Evolutionary conservation across 2,329 filamentous ascomycete genomes (phyloP).

Genomic region (Diaporthe sp.): DNA sequence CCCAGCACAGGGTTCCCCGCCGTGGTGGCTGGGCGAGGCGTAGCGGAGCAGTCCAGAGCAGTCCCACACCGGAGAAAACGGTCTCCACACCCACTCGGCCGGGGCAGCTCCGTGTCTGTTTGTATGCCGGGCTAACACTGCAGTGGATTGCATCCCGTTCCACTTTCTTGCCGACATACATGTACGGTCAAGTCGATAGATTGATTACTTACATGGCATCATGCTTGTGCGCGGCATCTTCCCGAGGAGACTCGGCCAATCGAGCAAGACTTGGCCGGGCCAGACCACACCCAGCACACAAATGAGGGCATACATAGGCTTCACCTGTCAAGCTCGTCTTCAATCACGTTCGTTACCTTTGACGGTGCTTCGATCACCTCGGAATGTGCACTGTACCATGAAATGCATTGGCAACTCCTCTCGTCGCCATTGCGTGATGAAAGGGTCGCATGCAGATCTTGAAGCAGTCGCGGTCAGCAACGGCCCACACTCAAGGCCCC

Average conservation of each 20-base stretch:
- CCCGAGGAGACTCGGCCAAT: neutral
- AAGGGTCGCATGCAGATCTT: slow-evolving; percentile 29
- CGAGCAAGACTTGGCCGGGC: neutral
- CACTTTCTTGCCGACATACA: slow-evolving; percentile 14
- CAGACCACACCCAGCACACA: neutral
- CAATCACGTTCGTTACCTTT: neutral
- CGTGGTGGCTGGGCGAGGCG: slow-evolving; percentile 4
- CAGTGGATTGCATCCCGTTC: slow-evolving; percentile 15
- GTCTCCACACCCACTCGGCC: slow-evolving; percentile 28
- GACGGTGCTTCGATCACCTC: neutral
- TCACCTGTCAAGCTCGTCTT: neutral
- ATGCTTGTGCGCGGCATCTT: slow-evolving; percentile 10
- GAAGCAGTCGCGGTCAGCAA: slow-evolving; percentile 29
- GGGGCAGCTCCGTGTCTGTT: slow-evolving; percentile 27
- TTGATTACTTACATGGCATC: slow-evolving; percentile 26
- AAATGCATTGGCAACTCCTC: neutral
- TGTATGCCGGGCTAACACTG: slow-evolving; percentile 1
- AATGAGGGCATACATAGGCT: neutral
- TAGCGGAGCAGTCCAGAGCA: neutral
- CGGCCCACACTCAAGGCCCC: slow-evolving; percentile 7
- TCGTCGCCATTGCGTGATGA: neutral
- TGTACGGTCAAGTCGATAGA: slow-evolving; percentile 16
- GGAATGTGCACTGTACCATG: neutral
- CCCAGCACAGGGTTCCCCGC: slow-evolving; percentile 18
- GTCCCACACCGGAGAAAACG: slow-evolving; percentile 16